Evolutionary conservation across 1,284 basidiomycete species (phyloP).

Genomic region (Gastroboletus turbinatus): DNA sequence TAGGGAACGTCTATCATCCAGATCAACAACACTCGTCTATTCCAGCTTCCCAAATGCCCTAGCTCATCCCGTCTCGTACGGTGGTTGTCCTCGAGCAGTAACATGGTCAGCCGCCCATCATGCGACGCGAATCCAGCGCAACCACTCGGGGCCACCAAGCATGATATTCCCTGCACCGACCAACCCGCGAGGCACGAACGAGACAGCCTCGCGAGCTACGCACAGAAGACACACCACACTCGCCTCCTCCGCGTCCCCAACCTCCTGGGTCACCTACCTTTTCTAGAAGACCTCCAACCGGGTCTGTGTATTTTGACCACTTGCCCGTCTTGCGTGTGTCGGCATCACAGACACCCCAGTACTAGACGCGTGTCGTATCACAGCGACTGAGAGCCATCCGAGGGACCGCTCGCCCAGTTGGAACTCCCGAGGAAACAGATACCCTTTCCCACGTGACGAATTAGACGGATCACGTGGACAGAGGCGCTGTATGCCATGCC

Average conservation of each 20-base stretch:
- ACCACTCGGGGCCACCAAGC: slow-evolving; percentile 3
- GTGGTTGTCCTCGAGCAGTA: neutral
- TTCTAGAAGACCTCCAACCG: neutral
- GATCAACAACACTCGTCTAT: slow-evolving; percentile 11
- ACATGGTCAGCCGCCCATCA: slow-evolving; percentile 7
- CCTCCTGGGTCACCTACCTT: slow-evolving; percentile 7
- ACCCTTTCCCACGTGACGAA: slow-evolving; percentile 27
- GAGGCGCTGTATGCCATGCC: neutral
- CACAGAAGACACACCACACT: neutral
- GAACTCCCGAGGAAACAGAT: slow-evolving; percentile 6
- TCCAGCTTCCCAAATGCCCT: neutral
- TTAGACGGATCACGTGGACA: slow-evolving; percentile 23
- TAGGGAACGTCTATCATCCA: slow-evolving; percentile 2
- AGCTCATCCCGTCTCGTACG: neutral
- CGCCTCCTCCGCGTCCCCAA: slow-evolving; percentile 1
- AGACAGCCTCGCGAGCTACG: slow-evolving; percentile 1
- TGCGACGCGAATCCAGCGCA: slow-evolving; percentile 15
- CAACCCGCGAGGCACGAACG: neutral
- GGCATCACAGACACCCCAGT: neutral
- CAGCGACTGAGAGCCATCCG: slow-evolving; percentile 1
- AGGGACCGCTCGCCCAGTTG: slow-evolving; percentile 6
- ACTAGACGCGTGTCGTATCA: slow-evolving; percentile 1
- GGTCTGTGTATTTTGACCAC: neutral
- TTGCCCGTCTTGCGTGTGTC: neutral
- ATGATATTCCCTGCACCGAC: neutral